These are phyloP conservation scores for Truncatella angustata DNA, from an alignment of 2,329 filamentous ascomycete genomes.

Conservation along the genomic window DNA sequence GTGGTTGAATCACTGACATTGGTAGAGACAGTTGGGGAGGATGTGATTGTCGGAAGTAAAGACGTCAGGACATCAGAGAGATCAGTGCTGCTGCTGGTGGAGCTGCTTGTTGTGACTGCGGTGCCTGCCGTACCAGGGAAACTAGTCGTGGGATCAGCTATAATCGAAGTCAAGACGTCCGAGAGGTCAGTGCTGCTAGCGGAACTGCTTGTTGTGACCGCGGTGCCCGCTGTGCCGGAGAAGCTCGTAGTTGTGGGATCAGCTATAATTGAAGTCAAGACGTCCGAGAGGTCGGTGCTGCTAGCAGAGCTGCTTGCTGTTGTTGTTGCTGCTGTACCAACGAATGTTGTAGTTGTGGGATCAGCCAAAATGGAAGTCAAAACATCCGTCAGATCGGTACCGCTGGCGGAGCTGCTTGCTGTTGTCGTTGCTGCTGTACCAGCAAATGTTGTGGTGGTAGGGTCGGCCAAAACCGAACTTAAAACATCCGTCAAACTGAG, in stretches of 20 bases:
- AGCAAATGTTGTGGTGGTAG: not conserved
- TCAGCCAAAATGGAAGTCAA: not conserved
- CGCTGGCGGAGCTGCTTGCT: not conserved
- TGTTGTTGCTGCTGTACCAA: not conserved
- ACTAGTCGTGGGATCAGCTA: not conserved
- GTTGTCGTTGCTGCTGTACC: conserved; percentile 2
- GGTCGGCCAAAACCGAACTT: not conserved
- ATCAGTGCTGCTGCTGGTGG: not conserved
- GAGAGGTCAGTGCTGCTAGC: not conserved
- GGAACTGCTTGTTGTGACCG: not conserved
- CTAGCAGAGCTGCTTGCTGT: not conserved
- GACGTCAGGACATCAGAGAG: conserved; percentile 1
- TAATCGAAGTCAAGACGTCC: not conserved
- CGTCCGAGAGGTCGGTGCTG: not conserved
- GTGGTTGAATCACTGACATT: not conserved
- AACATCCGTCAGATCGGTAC: conserved; percentile 4
- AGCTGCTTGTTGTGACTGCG: not conserved
- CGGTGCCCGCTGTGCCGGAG: not conserved
- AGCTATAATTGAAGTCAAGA: not conserved
- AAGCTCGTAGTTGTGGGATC: conserved; percentile 2
- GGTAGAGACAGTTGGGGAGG: not conserved
- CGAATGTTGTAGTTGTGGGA: not conserved
- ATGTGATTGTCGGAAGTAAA: conserved; percentile 1
- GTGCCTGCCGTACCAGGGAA: no score
- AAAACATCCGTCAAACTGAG: not conserved